These are phyloP conservation scores for Russula vinacea DNA, from an alignment of 768 basidiomycete genomes.

Conservation along the genomic window DNA sequence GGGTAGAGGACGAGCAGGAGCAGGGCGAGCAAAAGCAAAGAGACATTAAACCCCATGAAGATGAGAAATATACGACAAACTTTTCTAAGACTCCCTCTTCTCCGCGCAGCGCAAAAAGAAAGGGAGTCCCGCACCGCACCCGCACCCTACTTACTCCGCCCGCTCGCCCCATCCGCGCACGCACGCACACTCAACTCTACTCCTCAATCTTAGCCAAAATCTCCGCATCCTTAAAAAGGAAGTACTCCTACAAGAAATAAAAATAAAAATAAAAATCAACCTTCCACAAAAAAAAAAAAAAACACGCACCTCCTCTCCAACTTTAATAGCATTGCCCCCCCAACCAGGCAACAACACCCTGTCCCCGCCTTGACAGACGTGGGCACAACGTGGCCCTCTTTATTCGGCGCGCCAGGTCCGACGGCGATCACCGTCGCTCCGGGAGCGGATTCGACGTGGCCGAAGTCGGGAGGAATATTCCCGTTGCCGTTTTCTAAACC, in stretches of 20 bases:
- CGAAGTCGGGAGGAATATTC: slow-evolving; percentile 93
- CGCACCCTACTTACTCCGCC: background rate
- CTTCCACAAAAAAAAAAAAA: background rate
- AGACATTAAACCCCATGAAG: background rate
- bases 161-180: too few relatives aligned
- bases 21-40: background rate
- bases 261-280: background rate
- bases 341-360: slow-evolving; percentile 91
- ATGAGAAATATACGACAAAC: slow-evolving; percentile 18
- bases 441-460: slow-evolving; percentile 84
- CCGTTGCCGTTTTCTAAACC: slow-evolving; percentile 90
- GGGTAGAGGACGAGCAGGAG: too few relatives aligned
- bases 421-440: slow-evolving; percentile 93
- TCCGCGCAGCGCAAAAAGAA: background rate
- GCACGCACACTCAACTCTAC: slow-evolving; percentile 38
- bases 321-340: slow-evolving; percentile 94
- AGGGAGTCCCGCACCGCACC: background rate
- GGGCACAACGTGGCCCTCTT: slow-evolving; percentile 74
- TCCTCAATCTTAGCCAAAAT: slow-evolving; percentile 96
- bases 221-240: slow-evolving; percentile 89
- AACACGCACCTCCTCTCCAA: slow-evolving; percentile 85
- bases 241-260: slow-evolving; percentile 67
- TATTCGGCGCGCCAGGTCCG: slow-evolving; percentile 91
- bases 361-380: slow-evolving; percentile 85
- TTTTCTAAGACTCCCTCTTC: background rate